Percentiles rank a stretch among this genome's conserved stretches.
Evolutionary conservation across 306 rosid genomes (phyloP).

Genomic region (Corylus heterophylla): DNA sequence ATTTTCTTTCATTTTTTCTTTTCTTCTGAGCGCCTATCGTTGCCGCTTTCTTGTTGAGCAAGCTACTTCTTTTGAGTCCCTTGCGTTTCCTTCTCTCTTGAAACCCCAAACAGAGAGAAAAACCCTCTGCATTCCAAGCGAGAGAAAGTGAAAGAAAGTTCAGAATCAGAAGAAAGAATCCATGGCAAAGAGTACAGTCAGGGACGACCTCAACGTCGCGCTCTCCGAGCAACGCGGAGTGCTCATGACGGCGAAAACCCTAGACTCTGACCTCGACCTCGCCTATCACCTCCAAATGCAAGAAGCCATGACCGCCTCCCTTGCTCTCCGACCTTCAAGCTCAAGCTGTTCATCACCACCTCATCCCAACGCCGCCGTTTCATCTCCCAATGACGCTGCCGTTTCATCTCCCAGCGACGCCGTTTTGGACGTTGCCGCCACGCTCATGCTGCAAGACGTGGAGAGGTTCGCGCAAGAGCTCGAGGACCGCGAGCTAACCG

Average conservation of each 20-base stretch:
- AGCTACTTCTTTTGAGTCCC: too few species aligned
- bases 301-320: constrained; percentile 45
- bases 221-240: constrained; percentile 26
- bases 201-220: constrained; percentile 20
- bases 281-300: constrained; percentile 46
- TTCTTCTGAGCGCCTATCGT: too few species aligned
- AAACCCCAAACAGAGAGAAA: too few species aligned
- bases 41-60: too few species aligned
- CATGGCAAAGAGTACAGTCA: background rate
- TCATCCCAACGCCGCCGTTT: background rate
- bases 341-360: constrained; percentile 15
- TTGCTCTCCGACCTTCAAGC: constrained; percentile 23
- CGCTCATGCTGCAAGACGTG: constrained; percentile 38
- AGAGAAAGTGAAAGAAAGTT: background rate
- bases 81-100: too few species aligned
- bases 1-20: too few species aligned
- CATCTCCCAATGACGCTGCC: background rate
- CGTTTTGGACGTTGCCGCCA: constrained; percentile 26
- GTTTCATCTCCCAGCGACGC: background rate
- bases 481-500: too few species aligned
- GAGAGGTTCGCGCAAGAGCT: too few species aligned
- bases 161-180: background rate
- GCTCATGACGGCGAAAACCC: constrained; percentile 31
- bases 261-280: constrained; percentile 35
- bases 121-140: background rate